These are phyloP conservation scores for Areca catechu DNA, from an alignment of 176 grass and related monocot species.

Conservation along the genomic window DNA sequence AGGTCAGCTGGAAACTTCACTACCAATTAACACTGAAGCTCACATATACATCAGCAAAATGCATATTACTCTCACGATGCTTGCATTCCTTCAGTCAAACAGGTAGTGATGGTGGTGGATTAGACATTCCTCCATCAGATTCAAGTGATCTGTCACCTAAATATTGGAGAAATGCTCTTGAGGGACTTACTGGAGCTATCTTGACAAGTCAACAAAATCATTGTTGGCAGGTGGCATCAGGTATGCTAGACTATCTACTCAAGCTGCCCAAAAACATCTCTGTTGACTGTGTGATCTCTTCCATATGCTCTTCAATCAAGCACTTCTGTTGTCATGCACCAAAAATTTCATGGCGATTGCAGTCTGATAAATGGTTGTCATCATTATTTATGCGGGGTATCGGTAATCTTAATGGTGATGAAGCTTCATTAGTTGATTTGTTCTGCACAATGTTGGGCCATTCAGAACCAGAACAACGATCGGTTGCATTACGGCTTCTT, in stretches of 20 bases:
- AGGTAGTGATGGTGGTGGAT: slow-evolving; percentile 7
- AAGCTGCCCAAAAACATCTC: slow-evolving; percentile 42
- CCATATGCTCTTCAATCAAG: slow-evolving; percentile 44
- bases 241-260: slow-evolving; percentile 68
- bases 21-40: slow-evolving; percentile 38
- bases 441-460: slow-evolving; percentile 76
- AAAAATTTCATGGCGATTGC: slow-evolving; percentile 74
- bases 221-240: slow-evolving; percentile 72
- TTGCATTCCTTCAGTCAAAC: slow-evolving; percentile 31
- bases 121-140: background rate
- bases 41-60: slow-evolving; percentile 33
- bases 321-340: slow-evolving; percentile 68
- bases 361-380: slow-evolving; percentile 80
- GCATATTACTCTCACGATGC: slow-evolving; percentile 45
- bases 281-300: slow-evolving; percentile 37
- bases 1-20: slow-evolving; percentile 53
- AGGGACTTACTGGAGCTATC: slow-evolving; percentile 43
- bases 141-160: slow-evolving; percentile 28
- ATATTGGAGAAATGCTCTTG: slow-evolving; percentile 60
- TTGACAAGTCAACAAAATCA: slow-evolving; percentile 62
- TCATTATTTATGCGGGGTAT: slow-evolving; percentile 38
- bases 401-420: slow-evolving; percentile 32
- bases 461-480: slow-evolving; percentile 82
- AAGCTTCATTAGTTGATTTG: slow-evolving; percentile 53
- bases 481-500: slow-evolving; percentile 73